Percentiles rank a stretch among this genome's conserved stretches.
phyloP scores from a whole-genome alignment of 768 basidiomycete species.

The Amanita phalloides region DNA sequence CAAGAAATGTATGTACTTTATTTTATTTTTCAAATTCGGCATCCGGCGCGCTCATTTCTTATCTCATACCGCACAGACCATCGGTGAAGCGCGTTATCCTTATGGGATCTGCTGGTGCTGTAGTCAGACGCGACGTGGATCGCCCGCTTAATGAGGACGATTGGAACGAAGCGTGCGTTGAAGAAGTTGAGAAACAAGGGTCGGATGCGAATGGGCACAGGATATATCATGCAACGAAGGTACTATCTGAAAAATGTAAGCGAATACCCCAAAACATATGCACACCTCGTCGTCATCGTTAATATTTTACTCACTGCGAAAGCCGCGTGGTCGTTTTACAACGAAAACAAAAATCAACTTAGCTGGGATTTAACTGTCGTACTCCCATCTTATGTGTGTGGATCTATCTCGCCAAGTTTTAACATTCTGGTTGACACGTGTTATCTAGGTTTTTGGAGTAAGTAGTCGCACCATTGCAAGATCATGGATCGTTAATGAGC shows the following conservation, averaged over 20 bases:
- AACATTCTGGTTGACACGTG: background rate
- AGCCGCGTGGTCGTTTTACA: conserved; percentile 35
- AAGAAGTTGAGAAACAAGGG: conserved; percentile 37
- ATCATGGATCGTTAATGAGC: background rate
- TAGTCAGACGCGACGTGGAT: conserved; percentile 12
- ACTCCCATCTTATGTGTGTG: conserved; percentile 41
- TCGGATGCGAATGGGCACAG: conserved; percentile 21
- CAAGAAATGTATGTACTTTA: conserved; percentile 35
- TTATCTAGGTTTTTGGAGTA: conserved; percentile 20
- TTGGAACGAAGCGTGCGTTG: conserved; percentile 50
- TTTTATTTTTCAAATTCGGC: no score
- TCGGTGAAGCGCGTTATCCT: conserved; percentile 58
- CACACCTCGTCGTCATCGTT: background rate
- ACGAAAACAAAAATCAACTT: conserved; percentile 13
- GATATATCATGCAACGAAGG: conserved; percentile 63
- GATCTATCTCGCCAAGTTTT: background rate
- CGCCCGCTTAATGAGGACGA: conserved; percentile 33
- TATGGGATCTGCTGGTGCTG: conserved; percentile 36
- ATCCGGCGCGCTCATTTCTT: no score
- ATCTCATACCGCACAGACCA: conserved; percentile 4
- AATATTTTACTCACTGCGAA: background rate
- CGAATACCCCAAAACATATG: no score
- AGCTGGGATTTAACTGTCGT: conserved; percentile 42
- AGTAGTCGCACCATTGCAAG: background rate
- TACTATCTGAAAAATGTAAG: conserved; percentile 48